Conservation (phyloP, 441 rosid genomes). For the Pelargonium cotyledonis region DNA sequence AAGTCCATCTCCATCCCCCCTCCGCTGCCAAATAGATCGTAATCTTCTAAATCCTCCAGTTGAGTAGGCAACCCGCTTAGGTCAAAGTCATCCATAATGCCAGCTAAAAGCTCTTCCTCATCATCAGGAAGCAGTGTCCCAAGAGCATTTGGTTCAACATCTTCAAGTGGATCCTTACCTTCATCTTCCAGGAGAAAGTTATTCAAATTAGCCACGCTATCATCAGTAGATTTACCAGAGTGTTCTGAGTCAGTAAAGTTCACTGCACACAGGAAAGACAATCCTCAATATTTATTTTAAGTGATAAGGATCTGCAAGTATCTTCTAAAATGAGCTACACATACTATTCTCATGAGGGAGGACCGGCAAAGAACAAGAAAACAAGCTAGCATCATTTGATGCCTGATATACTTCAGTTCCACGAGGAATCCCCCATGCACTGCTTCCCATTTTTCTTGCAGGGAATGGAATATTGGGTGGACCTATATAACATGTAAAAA, state of each 20-base stretch:
- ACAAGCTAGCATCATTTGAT: constrained; percentile 61
- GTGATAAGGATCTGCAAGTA: constrained; percentile 2
- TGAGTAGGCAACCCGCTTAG: constrained; percentile 52
- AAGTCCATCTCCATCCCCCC: constrained; percentile 82
- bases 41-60: constrained; percentile 70
- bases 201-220: constrained; percentile 36
- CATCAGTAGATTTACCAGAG: constrained; percentile 41
- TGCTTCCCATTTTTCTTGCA: constrained; percentile 29
- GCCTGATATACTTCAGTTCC: constrained; percentile 34
- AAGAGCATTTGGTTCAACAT: constrained; percentile 38
- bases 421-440: constrained; percentile 45
- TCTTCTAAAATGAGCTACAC: constrained; percentile 16
- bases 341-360: constrained; percentile 64
- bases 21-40: constrained; percentile 67
- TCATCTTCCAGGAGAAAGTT: constrained; percentile 37
- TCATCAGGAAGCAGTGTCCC: constrained; percentile 62
- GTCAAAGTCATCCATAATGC: constrained; percentile 67
- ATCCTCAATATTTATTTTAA: constrained; percentile 16
- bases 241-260: constrained; percentile 44
- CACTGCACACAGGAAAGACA: constrained; percentile 41
- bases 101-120: constrained; percentile 79
- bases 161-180: constrained; percentile 45
- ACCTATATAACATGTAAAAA: neutral
- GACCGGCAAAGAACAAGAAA: constrained; percentile 73
- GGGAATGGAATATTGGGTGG: constrained; percentile 26